Conservation (phyloP, 2,329 filamentous ascomycete species). For the Paraphaeosphaeria sporulosa region DNA sequence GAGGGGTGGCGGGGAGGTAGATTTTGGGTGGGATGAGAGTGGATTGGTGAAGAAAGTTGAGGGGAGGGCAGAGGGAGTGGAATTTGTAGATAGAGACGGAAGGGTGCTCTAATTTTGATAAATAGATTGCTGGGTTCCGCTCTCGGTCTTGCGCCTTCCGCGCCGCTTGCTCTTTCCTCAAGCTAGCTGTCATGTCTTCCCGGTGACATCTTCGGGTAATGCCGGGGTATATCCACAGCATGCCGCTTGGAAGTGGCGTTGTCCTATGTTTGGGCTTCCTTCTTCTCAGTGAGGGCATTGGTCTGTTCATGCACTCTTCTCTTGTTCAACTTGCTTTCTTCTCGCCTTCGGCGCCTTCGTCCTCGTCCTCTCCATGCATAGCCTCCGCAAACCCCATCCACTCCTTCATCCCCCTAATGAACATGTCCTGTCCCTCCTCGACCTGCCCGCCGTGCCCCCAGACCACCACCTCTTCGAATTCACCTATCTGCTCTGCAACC, state of each 20-base stretch:
- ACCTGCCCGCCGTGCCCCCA: conserved; percentile 81
- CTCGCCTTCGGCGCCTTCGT: conserved; percentile 12
- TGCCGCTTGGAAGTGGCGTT: not conserved
- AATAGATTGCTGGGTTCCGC: not conserved
- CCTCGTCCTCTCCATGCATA: conserved; percentile 40
- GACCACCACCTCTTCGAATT: conserved; percentile 78
- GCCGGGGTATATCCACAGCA: not conserved
- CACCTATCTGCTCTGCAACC: conserved; percentile 67
- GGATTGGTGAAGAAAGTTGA: conserved; percentile 42
- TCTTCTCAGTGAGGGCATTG: not conserved
- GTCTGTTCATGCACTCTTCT: not conserved
- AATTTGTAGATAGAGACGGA: not conserved
- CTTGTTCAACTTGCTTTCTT: not conserved
- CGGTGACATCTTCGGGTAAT: not conserved
- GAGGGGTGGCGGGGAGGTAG: conserved; percentile 54
- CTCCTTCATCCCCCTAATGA: conserved; percentile 77
- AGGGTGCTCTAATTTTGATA: not conserved
- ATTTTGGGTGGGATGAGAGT: conserved; percentile 54
- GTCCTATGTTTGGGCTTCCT: not conserved
- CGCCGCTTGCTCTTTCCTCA: not conserved
- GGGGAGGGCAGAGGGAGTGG: not conserved
- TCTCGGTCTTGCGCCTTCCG: not conserved
- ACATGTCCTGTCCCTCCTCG: conserved; percentile 70
- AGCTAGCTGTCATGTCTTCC: too few relatives aligned
- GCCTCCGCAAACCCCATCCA: conserved; percentile 78